A percentile compares a stretch with the other conserved stretches of the same genome.
These are phyloP conservation scores for Xylaria sp. DNA, from an alignment of 2,329 filamentous ascomycete genomes.

Conservation along the genomic window DNA sequence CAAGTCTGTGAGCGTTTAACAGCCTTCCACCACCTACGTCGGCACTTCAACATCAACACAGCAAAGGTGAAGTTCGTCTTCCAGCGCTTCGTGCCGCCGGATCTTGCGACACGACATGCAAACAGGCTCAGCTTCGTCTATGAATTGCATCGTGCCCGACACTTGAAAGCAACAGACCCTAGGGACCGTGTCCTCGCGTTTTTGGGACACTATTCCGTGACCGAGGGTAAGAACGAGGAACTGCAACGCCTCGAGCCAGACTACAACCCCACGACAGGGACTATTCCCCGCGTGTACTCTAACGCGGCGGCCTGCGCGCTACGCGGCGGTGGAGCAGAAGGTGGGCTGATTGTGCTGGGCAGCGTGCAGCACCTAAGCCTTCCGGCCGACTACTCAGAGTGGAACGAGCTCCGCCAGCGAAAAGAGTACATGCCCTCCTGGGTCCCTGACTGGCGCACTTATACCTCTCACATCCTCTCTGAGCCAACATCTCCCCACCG, in stretches of 20 bases:
- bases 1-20: background rate
- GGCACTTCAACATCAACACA: background rate
- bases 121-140: constrained; percentile 9
- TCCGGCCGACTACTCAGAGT: background rate
- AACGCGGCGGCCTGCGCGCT: background rate
- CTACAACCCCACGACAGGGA: background rate
- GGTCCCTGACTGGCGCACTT: constrained; percentile 1
- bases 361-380: background rate
- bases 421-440: background rate
- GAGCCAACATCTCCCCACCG: background rate
- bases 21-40: constrained; percentile 1
- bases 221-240: too few species aligned
- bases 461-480: background rate
- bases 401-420: too few species aligned
- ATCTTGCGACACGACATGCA: background rate
- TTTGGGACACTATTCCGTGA: constrained; percentile 3
- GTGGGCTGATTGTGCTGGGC: background rate
- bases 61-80: background rate
- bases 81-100: constrained; percentile 6
- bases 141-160: constrained; percentile 2
- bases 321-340: background rate
- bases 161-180: background rate
- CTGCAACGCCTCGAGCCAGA: background rate
- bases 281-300: background rate
- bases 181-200: constrained; percentile 14